These are phyloP conservation scores for Salix purpurea DNA, from an alignment of 345 rosid species.

Conservation along the genomic window DNA sequence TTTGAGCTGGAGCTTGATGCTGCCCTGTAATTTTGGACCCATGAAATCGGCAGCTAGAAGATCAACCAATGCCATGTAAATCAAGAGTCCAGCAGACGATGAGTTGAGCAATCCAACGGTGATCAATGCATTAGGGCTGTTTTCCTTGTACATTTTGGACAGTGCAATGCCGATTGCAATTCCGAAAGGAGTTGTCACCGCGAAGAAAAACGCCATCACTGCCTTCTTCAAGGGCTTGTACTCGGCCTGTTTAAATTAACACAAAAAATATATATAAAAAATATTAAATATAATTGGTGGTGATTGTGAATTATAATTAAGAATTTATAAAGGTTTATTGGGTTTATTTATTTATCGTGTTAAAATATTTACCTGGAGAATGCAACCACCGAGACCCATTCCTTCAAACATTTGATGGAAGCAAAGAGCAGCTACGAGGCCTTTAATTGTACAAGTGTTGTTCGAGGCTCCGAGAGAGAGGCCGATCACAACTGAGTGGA, in stretches of 20 bases:
- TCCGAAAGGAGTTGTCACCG: conserved; percentile 59
- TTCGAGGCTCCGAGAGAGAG: conserved; percentile 58
- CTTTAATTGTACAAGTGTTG: conserved; percentile 46
- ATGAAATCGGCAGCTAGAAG: conserved; percentile 61
- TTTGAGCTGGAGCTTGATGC: conserved; percentile 31
- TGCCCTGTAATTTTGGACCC: conserved; percentile 44
- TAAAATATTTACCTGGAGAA: conserved; percentile 38
- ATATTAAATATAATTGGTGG: too few species aligned
- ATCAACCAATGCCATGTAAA: conserved; percentile 70
- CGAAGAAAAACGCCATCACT: conserved; percentile 53
- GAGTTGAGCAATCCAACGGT: conserved; percentile 56
- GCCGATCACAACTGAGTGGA: conserved; percentile 69
- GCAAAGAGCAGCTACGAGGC: conserved; percentile 54
- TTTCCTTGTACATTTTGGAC: conserved; percentile 40
- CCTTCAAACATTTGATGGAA: conserved; percentile 83
- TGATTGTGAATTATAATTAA: too few species aligned
- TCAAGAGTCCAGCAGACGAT: conserved; percentile 61
- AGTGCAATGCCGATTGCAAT: conserved; percentile 51
- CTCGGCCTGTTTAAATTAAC: neutral
- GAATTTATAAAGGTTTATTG: neutral
- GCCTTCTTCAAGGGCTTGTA: neutral
- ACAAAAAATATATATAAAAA: too few species aligned
- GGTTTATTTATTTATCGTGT: too few species aligned
- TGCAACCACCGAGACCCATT: conserved; percentile 73
- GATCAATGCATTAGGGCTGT: conserved; percentile 47